A percentile compares a stretch with the other conserved stretches of the same genome.
Conservation (phyloP, 495 filamentous ascomycete genomes). For the Evernia prunastri region DNA sequence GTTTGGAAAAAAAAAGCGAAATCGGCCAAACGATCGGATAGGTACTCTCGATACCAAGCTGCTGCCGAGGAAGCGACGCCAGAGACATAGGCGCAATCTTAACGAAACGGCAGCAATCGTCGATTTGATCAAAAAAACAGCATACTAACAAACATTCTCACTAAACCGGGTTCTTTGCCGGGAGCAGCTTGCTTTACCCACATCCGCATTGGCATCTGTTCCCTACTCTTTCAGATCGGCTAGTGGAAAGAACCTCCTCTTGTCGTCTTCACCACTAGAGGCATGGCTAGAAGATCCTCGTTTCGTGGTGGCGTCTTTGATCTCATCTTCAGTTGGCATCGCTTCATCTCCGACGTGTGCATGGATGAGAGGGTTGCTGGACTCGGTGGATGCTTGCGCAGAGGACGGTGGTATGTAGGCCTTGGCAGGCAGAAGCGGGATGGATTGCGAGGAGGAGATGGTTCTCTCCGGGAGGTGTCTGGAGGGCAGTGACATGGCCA, state of each 20-base stretch:
- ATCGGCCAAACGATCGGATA: background rate
- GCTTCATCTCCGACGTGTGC: background rate
- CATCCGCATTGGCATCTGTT: background rate
- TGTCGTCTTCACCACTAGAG: background rate
- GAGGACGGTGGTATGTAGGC: background rate
- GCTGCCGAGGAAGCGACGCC: background rate
- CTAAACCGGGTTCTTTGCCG: background rate
- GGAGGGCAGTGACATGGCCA: background rate
- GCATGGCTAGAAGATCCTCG: background rate
- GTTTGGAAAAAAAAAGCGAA: background rate
- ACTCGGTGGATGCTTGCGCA: background rate
- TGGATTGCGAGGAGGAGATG: background rate
- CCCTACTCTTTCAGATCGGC: background rate
- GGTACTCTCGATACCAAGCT: background rate
- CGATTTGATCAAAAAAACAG: no score
- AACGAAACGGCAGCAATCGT: background rate
- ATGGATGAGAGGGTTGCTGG: background rate
- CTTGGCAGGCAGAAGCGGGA: background rate
- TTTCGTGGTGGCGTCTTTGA: constrained; percentile 2
- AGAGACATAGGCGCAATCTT: background rate
- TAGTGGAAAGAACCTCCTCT: background rate
- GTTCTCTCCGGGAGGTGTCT: background rate
- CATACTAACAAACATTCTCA: background rate
- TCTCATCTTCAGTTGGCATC: background rate
- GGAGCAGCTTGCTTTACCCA: background rate